Percentiles rank a stretch among this genome's conserved stretches.
These are phyloP conservation scores for Delonix regia DNA, from an alignment of 306 rosid species.

Conservation along the genomic window DNA sequence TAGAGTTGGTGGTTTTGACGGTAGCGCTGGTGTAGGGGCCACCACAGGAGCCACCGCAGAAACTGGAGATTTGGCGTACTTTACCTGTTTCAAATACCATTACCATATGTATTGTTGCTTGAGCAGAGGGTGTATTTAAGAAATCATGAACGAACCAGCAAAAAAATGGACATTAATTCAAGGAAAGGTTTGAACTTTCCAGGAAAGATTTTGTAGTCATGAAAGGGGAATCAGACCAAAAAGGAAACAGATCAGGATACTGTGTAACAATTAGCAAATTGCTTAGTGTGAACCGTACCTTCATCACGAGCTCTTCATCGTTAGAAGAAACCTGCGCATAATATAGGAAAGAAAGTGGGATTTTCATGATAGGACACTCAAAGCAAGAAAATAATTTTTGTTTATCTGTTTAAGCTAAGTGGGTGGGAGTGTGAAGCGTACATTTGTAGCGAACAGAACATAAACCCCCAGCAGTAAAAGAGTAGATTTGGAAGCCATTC, in stretches of 20 bases:
- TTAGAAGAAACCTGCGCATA: neutral
- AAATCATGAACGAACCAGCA: neutral
- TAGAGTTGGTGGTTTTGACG: constrained; percentile 19
- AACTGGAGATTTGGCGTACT: neutral
- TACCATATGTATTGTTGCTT: neutral
- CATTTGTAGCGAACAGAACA: neutral
- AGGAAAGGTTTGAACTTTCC: neutral
- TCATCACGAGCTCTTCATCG: neutral
- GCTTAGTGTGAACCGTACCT: constrained; percentile 3
- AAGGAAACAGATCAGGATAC: neutral
- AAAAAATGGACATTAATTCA: neutral
- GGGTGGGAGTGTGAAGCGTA: neutral
- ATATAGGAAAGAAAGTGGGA: neutral
- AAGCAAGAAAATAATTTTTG: neutral
- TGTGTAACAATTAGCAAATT: neutral
- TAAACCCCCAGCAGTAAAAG: neutral
- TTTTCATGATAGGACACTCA: neutral
- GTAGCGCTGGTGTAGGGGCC: neutral
- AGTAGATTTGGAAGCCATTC: constrained; percentile 9
- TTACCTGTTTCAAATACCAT: neutral
- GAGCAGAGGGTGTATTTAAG: neutral
- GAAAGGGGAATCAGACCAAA: neutral
- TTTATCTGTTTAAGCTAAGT: neutral
- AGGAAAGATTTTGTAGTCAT: neutral
- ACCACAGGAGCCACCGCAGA: constrained; percentile 30